These are phyloP conservation scores for Lasiodiplodia gonubiensis DNA, from an alignment of 2,329 filamentous ascomycete species.

Conservation along the genomic window DNA sequence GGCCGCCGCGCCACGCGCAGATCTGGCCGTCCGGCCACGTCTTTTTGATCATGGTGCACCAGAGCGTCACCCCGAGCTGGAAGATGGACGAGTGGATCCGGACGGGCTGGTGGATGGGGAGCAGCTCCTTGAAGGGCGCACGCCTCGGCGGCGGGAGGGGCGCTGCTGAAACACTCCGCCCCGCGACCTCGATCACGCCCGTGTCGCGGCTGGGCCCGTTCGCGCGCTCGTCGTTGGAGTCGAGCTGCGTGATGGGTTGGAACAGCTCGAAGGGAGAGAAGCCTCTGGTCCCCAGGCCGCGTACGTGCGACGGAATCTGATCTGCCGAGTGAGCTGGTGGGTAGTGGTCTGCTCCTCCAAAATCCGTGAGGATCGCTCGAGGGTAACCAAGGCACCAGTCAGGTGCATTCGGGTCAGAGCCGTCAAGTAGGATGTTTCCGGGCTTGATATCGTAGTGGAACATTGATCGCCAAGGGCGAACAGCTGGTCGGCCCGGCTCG, in stretches of 20 bases:
- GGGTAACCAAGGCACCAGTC: conserved; percentile 12
- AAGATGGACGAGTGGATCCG: not conserved
- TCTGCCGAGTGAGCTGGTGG: not conserved
- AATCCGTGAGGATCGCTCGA: not conserved
- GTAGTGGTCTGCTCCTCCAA: conserved; percentile 1
- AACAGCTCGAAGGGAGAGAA: not conserved
- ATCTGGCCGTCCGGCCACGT: not conserved
- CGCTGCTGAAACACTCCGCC: no score
- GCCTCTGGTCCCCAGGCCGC: not conserved
- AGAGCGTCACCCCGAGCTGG: not conserved
- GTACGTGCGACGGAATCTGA: not conserved
- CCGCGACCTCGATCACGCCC: no score
- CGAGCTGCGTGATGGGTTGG: not conserved
- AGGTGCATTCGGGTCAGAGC: not conserved
- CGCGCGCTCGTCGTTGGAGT: not conserved
- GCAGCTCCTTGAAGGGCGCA: not conserved
- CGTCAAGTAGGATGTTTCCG: conserved; percentile 9
- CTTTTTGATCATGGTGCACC: not conserved
- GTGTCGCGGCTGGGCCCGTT: not conserved
- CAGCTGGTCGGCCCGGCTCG: not conserved
- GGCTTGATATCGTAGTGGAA: conserved; percentile 23
- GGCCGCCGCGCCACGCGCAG: not conserved
- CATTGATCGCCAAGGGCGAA: not conserved
- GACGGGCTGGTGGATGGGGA: not conserved
- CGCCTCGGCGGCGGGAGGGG: no score